Percentiles rank a stretch among this genome's conserved stretches.
These are phyloP conservation scores for Mucor lusitanicus DNA, from an alignment of 371 early-diverging fungal species.

Conservation along the genomic window DNA sequence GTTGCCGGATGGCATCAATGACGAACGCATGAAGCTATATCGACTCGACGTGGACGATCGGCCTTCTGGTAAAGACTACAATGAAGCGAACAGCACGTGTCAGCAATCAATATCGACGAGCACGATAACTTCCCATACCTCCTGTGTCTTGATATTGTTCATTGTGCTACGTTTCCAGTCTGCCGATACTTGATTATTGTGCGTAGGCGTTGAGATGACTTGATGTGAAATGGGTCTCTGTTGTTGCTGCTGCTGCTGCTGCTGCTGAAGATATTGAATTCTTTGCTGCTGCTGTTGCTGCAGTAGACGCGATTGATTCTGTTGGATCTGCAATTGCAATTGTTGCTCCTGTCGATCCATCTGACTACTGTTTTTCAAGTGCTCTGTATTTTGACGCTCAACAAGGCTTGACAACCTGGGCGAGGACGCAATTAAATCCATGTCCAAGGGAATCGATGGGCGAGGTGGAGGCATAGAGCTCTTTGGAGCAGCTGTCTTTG, in stretches of 20 bases:
- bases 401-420: slow-evolving; percentile 10
- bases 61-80: background rate
- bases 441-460: slow-evolving; percentile 21
- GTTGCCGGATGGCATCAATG: slow-evolving; percentile 16
- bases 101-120: background rate
- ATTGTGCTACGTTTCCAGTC: slow-evolving; percentile 20
- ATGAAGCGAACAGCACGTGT: background rate
- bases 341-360: background rate
- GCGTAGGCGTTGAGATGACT: background rate
- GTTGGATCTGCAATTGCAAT: background rate
- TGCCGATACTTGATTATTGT: background rate
- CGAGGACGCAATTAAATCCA: slow-evolving; percentile 14
- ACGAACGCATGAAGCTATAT: slow-evolving; percentile 22
- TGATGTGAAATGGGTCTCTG: slow-evolving; percentile 12
- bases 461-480: background rate
- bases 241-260: background rate
- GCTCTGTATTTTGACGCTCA: slow-evolving; percentile 3
- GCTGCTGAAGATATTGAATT: background rate
- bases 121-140: slow-evolving; percentile 5
- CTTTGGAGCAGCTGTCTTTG: background rate
- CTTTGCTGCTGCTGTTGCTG: background rate
- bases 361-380: background rate
- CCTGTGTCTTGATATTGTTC: slow-evolving; percentile 7
- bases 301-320: background rate
- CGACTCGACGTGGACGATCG: background rate